Evolutionary conservation across 805 yeast genomes (phyloP).

Genomic region (Teunomyces tritomae): DNA sequence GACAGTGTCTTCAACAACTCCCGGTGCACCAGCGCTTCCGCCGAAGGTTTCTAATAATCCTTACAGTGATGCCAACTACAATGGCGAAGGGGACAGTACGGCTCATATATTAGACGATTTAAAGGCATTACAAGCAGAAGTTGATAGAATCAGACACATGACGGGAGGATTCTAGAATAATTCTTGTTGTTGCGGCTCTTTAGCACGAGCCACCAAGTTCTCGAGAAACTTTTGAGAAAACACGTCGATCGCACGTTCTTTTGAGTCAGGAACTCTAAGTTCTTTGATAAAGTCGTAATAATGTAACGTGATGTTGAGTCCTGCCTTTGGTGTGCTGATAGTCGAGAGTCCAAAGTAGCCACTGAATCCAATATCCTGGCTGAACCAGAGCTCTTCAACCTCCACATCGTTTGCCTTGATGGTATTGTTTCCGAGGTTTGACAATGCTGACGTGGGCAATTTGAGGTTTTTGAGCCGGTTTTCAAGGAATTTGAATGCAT

Average conservation of each 20-base stretch:
- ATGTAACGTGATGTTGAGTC: slow-evolving; percentile 16
- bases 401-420: slow-evolving; percentile 7
- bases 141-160: slow-evolving; percentile 52
- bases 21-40: slow-evolving; percentile 12
- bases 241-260: background rate
- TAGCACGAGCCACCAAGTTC: background rate
- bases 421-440: slow-evolving; percentile 18
- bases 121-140: slow-evolving; percentile 67
- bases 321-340: slow-evolving; percentile 13
- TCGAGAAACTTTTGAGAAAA: background rate
- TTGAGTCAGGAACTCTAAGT: background rate
- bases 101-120: slow-evolving; percentile 62
- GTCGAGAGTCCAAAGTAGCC: slow-evolving; percentile 13
- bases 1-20: slow-evolving; percentile 16
- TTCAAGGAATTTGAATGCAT: background rate
- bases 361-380: slow-evolving; percentile 16
- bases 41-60: slow-evolving; percentile 5
- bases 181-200: background rate
- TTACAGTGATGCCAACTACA: background rate
- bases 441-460: slow-evolving; percentile 14
- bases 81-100: slow-evolving; percentile 29
- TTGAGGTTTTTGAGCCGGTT: background rate
- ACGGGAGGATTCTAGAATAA: slow-evolving; percentile 39
- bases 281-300: slow-evolving; percentile 8
- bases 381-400: slow-evolving; percentile 15